Conservation (phyloP, 805 yeast species). For the Candida vartiovaarae region DNA sequence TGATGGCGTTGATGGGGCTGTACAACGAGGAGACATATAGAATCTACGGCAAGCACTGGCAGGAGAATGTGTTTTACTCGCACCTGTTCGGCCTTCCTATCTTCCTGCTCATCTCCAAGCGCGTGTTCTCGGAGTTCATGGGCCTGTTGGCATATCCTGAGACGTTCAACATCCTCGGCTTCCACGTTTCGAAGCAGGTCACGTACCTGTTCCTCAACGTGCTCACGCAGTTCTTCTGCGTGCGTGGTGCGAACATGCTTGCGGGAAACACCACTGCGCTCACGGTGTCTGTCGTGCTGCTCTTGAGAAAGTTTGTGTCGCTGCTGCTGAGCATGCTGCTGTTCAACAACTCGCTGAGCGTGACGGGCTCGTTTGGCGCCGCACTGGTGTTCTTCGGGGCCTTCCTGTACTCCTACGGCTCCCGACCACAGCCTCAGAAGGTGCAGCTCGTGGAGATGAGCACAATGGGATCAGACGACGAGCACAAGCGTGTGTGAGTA, state of each 20-base stretch:
- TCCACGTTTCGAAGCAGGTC: slow-evolving; percentile 21
- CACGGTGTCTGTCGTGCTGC: slow-evolving; percentile 53
- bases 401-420: slow-evolving; percentile 34
- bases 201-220: slow-evolving; percentile 35
- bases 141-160: slow-evolving; percentile 18
- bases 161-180: slow-evolving; percentile 12
- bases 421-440: slow-evolving; percentile 1
- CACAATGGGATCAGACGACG: background rate
- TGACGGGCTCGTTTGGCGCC: slow-evolving; percentile 40
- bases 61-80: slow-evolving; percentile 55
- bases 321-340: slow-evolving; percentile 46
- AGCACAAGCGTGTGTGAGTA: background rate
- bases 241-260: slow-evolving; percentile 58
- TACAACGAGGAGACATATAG: slow-evolving; percentile 45
- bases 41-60: slow-evolving; percentile 54
- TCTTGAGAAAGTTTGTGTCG: slow-evolving; percentile 56
- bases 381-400: slow-evolving; percentile 50
- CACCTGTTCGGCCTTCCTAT: slow-evolving; percentile 51
- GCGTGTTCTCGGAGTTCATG: slow-evolving; percentile 27
- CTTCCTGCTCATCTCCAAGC: slow-evolving; percentile 32
- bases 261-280: slow-evolving; percentile 54
- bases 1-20: slow-evolving; percentile 52
- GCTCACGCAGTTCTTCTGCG: slow-evolving; percentile 53
- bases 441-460: background rate
- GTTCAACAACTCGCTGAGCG: slow-evolving; percentile 39